Conservation (phyloP, 306 rosid species). For the Hippophae gyantsensis region DNA sequence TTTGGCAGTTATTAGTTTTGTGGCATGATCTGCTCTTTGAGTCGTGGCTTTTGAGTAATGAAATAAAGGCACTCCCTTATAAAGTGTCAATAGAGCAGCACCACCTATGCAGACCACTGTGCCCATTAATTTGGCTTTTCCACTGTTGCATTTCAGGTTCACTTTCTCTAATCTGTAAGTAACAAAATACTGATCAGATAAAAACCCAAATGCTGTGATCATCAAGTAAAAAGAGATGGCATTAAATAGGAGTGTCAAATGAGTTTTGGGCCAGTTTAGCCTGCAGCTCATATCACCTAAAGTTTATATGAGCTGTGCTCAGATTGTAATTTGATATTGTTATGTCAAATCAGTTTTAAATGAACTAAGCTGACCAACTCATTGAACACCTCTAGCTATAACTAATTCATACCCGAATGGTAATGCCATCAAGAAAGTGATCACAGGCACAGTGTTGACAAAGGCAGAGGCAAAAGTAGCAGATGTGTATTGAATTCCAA, state of each 20-base stretch:
- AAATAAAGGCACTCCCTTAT: slow-evolving; percentile 53
- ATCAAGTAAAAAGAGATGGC: neutral
- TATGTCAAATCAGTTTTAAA: no score
- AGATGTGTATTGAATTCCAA: slow-evolving; percentile 83
- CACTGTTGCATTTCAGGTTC: slow-evolving; percentile 61
- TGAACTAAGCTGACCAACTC: no score
- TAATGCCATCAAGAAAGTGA: slow-evolving; percentile 69
- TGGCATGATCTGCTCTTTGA: slow-evolving; percentile 16
- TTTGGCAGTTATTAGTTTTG: slow-evolving; percentile 14
- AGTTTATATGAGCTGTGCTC: no score
- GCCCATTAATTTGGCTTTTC: slow-evolving; percentile 70
- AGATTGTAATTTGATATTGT: no score
- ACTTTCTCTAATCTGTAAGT: slow-evolving; percentile 51
- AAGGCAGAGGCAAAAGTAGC: slow-evolving; percentile 88
- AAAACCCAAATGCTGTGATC: neutral
- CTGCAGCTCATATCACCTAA: no score
- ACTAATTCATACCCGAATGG: slow-evolving; percentile 56
- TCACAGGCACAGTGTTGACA: slow-evolving; percentile 65
- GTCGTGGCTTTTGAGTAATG: slow-evolving; percentile 17
- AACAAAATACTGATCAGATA: neutral
- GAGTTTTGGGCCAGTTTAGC: no score
- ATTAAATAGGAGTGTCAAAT: no score
- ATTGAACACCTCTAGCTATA: no score
- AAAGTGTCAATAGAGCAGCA: slow-evolving; percentile 46
- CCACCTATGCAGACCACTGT: slow-evolving; percentile 64